These are phyloP conservation scores for Barbatosphaeria neglecta DNA, from an alignment of 495 filamentous ascomycete species.

Conservation along the genomic window DNA sequence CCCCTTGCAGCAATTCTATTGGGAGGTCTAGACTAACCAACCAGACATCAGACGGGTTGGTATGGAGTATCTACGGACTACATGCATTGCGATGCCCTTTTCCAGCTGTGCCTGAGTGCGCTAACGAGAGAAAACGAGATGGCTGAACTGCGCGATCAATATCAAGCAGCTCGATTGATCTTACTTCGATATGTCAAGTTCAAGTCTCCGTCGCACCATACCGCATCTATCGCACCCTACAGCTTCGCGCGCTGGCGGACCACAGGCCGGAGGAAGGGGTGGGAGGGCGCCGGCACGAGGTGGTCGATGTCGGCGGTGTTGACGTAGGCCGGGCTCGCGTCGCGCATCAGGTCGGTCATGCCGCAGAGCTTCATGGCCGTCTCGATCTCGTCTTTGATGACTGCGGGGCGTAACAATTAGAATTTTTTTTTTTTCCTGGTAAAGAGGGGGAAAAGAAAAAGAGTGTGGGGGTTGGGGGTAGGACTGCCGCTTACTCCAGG, in stretches of 20 bases:
- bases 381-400: conserved; percentile 26
- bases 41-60: no score
- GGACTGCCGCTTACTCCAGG: not conserved
- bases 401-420: conserved; percentile 1
- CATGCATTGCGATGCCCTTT: no score
- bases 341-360: conserved; percentile 8
- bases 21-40: no score
- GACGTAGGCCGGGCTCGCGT: conserved; percentile 1
- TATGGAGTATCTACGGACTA: no score
- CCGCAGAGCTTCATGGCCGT: conserved; percentile 24
- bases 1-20: no score
- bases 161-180: no score
- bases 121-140: no score
- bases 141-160: no score
- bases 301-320: conserved; percentile 2
- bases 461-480: no score
- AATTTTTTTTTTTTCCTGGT: conserved; percentile 8
- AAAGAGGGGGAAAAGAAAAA: conserved; percentile 11
- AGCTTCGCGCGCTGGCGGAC: not conserved
- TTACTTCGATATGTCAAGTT: no score
- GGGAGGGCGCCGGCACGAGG: conserved; percentile 2
- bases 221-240: not conserved
- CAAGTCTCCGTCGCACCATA: no score
- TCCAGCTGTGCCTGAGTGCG: no score
- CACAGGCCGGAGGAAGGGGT: conserved; percentile 21